These are phyloP conservation scores for Chlorociboria aeruginascens DNA, from an alignment of 495 filamentous ascomycete species.

Conservation along the genomic window DNA sequence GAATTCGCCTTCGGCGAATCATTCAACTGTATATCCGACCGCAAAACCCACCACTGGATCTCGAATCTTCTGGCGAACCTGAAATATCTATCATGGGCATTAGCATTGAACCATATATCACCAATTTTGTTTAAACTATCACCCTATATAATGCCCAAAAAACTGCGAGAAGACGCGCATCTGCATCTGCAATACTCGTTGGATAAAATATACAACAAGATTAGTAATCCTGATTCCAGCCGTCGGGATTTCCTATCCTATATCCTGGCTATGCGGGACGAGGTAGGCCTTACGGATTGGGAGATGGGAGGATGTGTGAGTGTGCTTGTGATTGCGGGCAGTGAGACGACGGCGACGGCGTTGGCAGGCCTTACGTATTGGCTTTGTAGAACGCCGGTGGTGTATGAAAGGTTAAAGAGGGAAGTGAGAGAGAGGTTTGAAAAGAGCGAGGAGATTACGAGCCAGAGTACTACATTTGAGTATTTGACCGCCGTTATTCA, in stretches of 20 bases:
- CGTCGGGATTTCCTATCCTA: conserved; percentile 8
- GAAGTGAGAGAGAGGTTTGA: conserved; percentile 42
- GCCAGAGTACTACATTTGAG: not conserved
- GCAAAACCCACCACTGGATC: conserved; percentile 34
- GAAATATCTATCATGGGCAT: conserved; percentile 3
- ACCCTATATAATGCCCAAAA: no score
- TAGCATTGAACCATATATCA: not conserved
- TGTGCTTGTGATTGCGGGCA: conserved; percentile 23
- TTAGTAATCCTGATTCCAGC: not conserved
- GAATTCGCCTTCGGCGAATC: conserved; percentile 42
- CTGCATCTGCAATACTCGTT: no score
- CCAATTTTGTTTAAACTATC: not conserved
- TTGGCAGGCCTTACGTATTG: conserved; percentile 38
- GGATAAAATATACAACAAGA: not conserved
- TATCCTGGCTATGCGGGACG: conserved; percentile 4
- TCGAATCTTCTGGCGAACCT: conserved; percentile 19
- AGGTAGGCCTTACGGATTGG: not conserved
- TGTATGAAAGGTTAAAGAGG: conserved; percentile 29
- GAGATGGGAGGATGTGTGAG: conserved; percentile 3
- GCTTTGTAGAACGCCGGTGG: conserved; percentile 29
- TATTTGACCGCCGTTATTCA: not conserved
- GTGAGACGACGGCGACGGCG: conserved; percentile 43
- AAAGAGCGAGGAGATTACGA: conserved; percentile 37
- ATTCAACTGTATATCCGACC: conserved; percentile 33
- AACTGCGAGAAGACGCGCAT: no score